Conservation (phyloP, 495 filamentous ascomycete species). For the Neurospora intermedia region DNA sequence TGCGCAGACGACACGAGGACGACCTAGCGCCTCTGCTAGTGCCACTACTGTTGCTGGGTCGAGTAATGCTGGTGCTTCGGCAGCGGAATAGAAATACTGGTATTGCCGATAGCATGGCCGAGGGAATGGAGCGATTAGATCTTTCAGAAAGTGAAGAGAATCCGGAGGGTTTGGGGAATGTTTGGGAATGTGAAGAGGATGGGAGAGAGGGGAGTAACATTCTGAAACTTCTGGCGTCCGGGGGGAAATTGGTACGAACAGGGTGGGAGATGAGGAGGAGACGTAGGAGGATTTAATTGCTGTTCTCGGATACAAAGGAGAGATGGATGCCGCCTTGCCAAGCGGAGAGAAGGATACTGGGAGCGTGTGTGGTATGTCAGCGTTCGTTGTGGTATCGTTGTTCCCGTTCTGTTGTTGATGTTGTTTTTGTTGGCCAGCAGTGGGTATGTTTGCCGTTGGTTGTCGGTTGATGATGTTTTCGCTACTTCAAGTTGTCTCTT, state of each 20-base stretch:
- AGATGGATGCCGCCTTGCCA: neutral
- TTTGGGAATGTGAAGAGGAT: neutral
- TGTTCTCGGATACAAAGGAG: neutral
- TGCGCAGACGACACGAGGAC: constrained; percentile 33
- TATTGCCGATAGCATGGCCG: neutral
- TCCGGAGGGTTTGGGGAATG: neutral
- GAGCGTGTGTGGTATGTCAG: neutral
- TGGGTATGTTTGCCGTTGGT: neutral
- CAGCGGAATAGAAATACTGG: neutral
- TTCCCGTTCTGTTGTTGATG: neutral
- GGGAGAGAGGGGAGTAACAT: neutral
- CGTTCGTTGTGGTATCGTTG: neutral
- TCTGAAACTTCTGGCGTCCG: neutral
- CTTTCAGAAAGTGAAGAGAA: neutral
- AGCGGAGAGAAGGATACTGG: neutral
- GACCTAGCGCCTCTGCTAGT: neutral
- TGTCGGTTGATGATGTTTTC: neutral
- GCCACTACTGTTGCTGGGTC: neutral
- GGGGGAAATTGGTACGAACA: too few relatives aligned
- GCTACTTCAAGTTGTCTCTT: neutral
- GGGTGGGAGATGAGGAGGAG: too few relatives aligned
- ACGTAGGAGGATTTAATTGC: neutral
- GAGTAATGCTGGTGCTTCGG: neutral
- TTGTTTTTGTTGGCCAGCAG: neutral
- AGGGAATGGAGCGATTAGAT: neutral